Conservation (phyloP, 257 asterid species). For the Gardenia jasminoides region DNA sequence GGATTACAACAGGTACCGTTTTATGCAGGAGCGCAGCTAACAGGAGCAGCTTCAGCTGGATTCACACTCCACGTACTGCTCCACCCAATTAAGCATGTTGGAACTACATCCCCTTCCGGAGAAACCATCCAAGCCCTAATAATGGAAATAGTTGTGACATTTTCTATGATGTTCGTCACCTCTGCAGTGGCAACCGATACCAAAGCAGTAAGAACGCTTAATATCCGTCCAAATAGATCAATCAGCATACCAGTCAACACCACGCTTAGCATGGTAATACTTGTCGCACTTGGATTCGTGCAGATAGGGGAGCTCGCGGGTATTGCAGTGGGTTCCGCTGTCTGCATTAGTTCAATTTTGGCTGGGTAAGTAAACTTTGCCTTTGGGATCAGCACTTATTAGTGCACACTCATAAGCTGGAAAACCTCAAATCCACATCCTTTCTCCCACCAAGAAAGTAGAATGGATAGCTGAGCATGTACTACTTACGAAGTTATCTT, state of each 20-base stretch:
- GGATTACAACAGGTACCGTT: conserved; percentile 54
- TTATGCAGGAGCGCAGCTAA: conserved; percentile 63
- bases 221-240: not conserved
- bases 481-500: not conserved
- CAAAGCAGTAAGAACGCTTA: conserved; percentile 63
- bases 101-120: conserved; percentile 73
- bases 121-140: conserved; percentile 58
- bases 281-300: not conserved
- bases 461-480: not conserved
- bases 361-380: conserved; percentile 55
- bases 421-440: not conserved
- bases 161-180: conserved; percentile 85
- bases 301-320: conserved; percentile 89
- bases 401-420: not conserved
- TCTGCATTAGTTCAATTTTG: conserved; percentile 81
- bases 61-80: conserved; percentile 56
- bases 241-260: not conserved
- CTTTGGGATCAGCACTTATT: not conserved
- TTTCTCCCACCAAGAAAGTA: no score
- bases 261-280: not conserved
- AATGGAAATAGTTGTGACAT: conserved; percentile 78
- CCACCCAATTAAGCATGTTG: conserved; percentile 65
- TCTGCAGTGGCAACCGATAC: conserved; percentile 90
- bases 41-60: conserved; percentile 63
- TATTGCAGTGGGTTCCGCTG: conserved; percentile 87